phyloP scores from a whole-genome alignment of 139 green algal species.

The Tetraselmis chui region DNA sequence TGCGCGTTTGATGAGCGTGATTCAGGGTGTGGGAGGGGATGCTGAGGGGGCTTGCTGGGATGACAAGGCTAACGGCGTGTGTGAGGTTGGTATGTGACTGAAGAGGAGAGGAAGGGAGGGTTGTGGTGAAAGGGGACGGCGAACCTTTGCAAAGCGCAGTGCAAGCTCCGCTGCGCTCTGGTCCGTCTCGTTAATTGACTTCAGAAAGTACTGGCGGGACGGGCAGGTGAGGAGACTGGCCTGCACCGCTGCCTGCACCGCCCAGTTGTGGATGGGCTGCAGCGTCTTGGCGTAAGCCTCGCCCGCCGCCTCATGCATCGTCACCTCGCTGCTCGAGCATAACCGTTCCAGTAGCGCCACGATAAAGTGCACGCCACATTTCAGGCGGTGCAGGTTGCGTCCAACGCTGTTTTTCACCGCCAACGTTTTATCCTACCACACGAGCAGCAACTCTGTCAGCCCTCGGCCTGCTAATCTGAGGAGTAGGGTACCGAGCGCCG shows the following conservation, averaged over 20 bases:
- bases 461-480: no score
- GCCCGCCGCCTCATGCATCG: conserved; percentile 17
- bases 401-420: conserved; percentile 53
- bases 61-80: no score
- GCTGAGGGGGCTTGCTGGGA: no score
- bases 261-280: conserved; percentile 42
- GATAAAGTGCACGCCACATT: conserved; percentile 51
- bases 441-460: not conserved
- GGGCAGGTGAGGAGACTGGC: conserved; percentile 55
- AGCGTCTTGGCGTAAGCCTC: conserved; percentile 46
- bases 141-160: not conserved
- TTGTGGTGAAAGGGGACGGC: no score
- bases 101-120: not conserved
- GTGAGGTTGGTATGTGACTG: no score
- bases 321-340: conserved; percentile 16
- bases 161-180: not conserved
- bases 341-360: conserved; percentile 37
- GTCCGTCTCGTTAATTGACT: conserved; percentile 43
- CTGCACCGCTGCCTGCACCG: conserved; percentile 50
- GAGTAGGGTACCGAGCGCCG: no score
- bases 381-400: conserved; percentile 52
- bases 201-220: conserved; percentile 40
- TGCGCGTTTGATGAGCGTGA: no score
- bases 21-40: not conserved
- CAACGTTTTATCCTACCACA: conserved; percentile 29